Evolutionary conservation across 257 asterid species (phyloP), one percentile per base, ranked within the genome.

Genomic region (Mitragyna speciosa): DNA sequence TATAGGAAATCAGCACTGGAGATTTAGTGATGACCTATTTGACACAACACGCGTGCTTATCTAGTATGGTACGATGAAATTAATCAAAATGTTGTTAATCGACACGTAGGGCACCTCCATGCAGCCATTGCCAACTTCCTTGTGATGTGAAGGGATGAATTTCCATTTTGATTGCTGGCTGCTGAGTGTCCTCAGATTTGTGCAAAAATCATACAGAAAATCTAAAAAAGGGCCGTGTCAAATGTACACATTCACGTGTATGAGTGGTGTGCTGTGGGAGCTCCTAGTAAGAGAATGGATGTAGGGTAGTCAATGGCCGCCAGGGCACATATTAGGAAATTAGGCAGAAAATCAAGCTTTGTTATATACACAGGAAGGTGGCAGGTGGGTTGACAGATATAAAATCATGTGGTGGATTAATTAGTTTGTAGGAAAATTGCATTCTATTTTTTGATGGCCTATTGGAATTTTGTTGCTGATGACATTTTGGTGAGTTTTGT

Each of bases 201-300:
- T 77, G 20, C 39, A 68, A 67, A 68, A 68, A 68, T 68, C 51
- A 68, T 20, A 14, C 30, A 51, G 33, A 12, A 31, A 78, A 70
- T 70, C 69, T 52, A 65, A 6, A 36, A 73, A 81, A 68, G 75
- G 71, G 52, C 87, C 91, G 88, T 79, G 91, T 87, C 83, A 79
- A 48, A 67, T 84, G 84, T 93, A 90, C 96, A 91, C 43, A 77
- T 85, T 85, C 96, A 91, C 96, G 96, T 91, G 96, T 81, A 47
- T 54, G 84, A 70, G 76, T 67, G 83, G 72, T 36, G 51, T 56
- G 22, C 49, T 41, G 67, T 65, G 73, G 75, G 74, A 70, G 70
- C 67, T 72, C 74, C 83, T 45, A 30, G 65, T 76, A 47, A 77
- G 58, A 31, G 69, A 73, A 26, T 77, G 73, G 43, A 70, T 39